These are phyloP conservation scores for Plasmodium reichenowi DNA, from an alignment of 169 alveolate species.

Conservation along the genomic window DNA sequence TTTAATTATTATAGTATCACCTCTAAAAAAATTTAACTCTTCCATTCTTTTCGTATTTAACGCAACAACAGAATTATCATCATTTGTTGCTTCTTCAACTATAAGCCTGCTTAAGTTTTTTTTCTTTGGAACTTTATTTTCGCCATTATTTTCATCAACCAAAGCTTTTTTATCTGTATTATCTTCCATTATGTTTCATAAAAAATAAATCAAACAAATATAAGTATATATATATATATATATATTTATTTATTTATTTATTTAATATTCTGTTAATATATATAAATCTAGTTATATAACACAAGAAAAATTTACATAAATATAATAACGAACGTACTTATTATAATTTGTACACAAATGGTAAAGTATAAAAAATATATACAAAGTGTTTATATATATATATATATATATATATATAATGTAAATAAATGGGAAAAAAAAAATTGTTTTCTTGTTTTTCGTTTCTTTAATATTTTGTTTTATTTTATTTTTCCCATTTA, in stretches of 20 bases:
- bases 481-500: too few relatives aligned
- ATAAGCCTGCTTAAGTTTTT: conserved; percentile 88
- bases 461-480: too few relatives aligned
- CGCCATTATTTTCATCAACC: conserved; percentile 44
- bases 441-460: too few relatives aligned
- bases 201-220: background rate
- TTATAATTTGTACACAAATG: too few relatives aligned
- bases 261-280: background rate
- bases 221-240: conserved; percentile 12
- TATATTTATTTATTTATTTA: background rate
- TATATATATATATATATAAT: too few relatives aligned
- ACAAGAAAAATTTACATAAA: too few relatives aligned
- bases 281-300: background rate
- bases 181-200: conserved; percentile 49
- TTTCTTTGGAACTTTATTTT: conserved; percentile 38
- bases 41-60: conserved; percentile 94
- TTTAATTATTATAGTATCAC: conserved; percentile 98
- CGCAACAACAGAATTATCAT: conserved; percentile 98
- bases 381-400: too few relatives aligned
- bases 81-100: conserved; percentile 99
- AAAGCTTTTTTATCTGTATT: conserved; percentile 26
- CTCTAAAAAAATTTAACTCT: conserved; percentile 97
- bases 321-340: too few relatives aligned
- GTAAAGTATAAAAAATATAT: too few relatives aligned
- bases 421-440: too few relatives aligned